These are phyloP conservation scores for Neltuma alba DNA, from an alignment of 306 rosid species.

Conservation along the genomic window DNA sequence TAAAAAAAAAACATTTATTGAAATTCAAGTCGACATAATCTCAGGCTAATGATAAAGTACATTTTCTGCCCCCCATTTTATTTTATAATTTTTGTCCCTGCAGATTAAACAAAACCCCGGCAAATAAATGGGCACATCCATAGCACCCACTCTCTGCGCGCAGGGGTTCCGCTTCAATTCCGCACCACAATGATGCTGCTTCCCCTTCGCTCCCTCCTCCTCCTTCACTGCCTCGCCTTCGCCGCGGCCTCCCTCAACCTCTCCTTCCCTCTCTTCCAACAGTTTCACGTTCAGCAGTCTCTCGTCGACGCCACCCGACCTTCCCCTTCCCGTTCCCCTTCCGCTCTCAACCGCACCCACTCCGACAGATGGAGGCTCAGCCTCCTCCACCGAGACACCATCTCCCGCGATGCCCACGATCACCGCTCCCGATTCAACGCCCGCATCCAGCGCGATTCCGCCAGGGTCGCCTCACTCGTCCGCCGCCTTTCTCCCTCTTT, in stretches of 20 bases:
- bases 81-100: not conserved
- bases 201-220: not conserved
- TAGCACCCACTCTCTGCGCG: not conserved
- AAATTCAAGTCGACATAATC: too few relatives aligned
- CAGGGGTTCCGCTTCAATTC: not conserved
- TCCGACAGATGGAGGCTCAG: constrained; percentile 49
- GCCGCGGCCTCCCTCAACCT: constrained; percentile 7
- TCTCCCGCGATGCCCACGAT: constrained; percentile 15
- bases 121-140: constrained; percentile 37
- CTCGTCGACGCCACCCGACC: constrained; percentile 21
- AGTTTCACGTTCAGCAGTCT: constrained; percentile 36
- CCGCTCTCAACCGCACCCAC: not conserved
- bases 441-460: constrained; percentile 63
- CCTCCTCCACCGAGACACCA: constrained; percentile 74
- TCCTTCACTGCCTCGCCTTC: not conserved
- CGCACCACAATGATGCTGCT: not conserved
- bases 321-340: not conserved
- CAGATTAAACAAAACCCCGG: constrained; percentile 28
- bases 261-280: constrained; percentile 47
- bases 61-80: not conserved
- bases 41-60: too few relatives aligned
- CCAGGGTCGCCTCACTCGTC: constrained; percentile 57
- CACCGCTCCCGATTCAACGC: constrained; percentile 46
- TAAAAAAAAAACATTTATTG: too few relatives aligned
- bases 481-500: constrained; percentile 37